Evolutionary conservation across 2,329 filamentous ascomycete species (phyloP).

Genomic region (Cladosporium oxysporum): DNA sequence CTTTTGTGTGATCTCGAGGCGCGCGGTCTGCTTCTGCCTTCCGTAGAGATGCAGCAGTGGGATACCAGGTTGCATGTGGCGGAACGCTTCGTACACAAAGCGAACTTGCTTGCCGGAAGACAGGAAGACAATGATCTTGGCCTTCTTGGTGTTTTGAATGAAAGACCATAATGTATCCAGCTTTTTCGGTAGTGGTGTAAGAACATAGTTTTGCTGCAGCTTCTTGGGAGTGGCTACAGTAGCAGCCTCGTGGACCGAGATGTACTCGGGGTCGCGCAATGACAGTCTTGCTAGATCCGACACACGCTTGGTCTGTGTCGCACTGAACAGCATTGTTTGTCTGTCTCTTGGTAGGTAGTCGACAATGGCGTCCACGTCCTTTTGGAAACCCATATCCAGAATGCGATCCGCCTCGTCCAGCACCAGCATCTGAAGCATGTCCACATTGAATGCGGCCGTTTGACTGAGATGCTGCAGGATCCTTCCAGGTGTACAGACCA

Average conservation of each 20-base stretch:
- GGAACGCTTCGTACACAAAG: slow-evolving; percentile 91
- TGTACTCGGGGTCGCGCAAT: slow-evolving; percentile 88
- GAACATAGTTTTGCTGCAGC: slow-evolving; percentile 87
- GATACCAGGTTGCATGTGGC: slow-evolving; percentile 91
- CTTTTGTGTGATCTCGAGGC: slow-evolving; percentile 81
- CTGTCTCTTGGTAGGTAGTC: slow-evolving; percentile 83
- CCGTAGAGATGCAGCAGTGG: slow-evolving; percentile 90
- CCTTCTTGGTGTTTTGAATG: slow-evolving; percentile 84
- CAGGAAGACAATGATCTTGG: slow-evolving; percentile 93
- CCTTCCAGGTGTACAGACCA: slow-evolving; percentile 91
- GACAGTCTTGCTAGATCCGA: slow-evolving; percentile 88
- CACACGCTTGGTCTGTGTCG: slow-evolving; percentile 92
- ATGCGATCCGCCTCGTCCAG: slow-evolving; percentile 96
- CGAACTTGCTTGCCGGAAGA: slow-evolving; percentile 95
- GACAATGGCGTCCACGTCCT: slow-evolving; percentile 85
- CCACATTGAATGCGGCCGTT: slow-evolving; percentile 84
- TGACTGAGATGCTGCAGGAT: slow-evolving; percentile 96
- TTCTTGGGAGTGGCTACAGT: slow-evolving; percentile 75
- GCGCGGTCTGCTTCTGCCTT: slow-evolving; percentile 85
- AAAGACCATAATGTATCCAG: slow-evolving; percentile 92
- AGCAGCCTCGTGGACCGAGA: slow-evolving; percentile 87
- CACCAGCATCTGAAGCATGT: slow-evolving; percentile 89
- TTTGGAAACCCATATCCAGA: slow-evolving; percentile 95
- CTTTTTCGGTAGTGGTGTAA: slow-evolving; percentile 84
- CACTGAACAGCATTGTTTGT: slow-evolving; percentile 93